A percentile compares a stretch with the other conserved stretches of the same genome.
These are phyloP conservation scores for Exophiala sp. DNA, from an alignment of 2,329 filamentous ascomycete species.

Conservation along the genomic window DNA sequence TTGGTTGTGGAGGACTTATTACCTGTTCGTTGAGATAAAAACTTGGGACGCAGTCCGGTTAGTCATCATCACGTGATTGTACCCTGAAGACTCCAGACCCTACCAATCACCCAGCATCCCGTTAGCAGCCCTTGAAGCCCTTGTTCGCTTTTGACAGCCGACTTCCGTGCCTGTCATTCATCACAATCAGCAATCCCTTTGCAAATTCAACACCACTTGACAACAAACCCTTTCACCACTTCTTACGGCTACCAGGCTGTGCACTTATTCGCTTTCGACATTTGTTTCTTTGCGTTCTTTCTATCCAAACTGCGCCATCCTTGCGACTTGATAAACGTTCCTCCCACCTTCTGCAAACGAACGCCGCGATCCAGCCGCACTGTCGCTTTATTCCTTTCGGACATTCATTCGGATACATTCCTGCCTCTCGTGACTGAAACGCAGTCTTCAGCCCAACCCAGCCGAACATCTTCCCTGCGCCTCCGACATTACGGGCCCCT, in stretches of 20 bases:
- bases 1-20: no score
- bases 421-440: no score
- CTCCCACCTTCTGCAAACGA: neutral
- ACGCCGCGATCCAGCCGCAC: neutral
- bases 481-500: neutral
- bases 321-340: neutral
- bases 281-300: neutral
- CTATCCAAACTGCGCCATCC: no score
- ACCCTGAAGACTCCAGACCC: neutral
- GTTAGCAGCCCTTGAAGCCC: neutral
- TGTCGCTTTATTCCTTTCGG: neutral
- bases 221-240: neutral
- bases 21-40: no score
- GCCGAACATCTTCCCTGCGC: neutral
- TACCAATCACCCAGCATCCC: neutral
- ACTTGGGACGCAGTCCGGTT: no score
- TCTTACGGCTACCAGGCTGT: neutral
- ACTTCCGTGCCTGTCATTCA: conserved; percentile 20
- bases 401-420: no score
- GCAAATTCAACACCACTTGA: neutral
- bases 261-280: neutral
- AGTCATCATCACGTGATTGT: neutral
- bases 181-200: conserved; percentile 11
- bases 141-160: conserved; percentile 15
- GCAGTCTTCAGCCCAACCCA: neutral